Base-by-base conservation (phyloP, 1,284 basidiomycete genomes). In the Tranzscheliella williamsii region DNA sequence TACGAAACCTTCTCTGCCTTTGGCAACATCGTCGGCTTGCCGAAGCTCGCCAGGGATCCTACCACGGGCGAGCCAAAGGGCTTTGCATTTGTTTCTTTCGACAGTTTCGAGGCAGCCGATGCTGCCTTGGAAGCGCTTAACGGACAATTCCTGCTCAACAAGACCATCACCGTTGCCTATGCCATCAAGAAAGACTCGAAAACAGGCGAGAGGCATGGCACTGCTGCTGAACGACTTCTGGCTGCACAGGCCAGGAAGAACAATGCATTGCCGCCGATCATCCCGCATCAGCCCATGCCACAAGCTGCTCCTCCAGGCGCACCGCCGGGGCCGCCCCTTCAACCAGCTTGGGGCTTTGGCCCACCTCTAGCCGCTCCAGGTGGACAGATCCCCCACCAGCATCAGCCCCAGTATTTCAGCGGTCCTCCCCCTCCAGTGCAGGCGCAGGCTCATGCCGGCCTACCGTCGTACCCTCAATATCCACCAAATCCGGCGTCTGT, bases 111-210 rank as follows among this genome's bases (percentile, higher is more conserved):
- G 76, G 86, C 93, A 5, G 90, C 93, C 16, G 95, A 98, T 79
- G 90, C 90, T 15, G 94, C 95, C 4, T 85, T 95, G 53, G 93
- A 97, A 79, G 85, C 91, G 17, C 93, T 98, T 90, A 94, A 96
- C 72, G 86, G 86, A 37, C 94, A 98, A 75, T 96, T 91, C 84
- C 83, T 98, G 36, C 92, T 94, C 86, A 97, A 97, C 82, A 95
- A 95, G 79, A 88, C 92, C 50, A 90, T 97, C 75, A 87, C 87
- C 15, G 92, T 96, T 13, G 91, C 94, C 78, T 97, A 95, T 77
- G 94, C 94, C 4, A 94, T 96, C 84, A 97, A 97, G 80, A 97
- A 97, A 81, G 95, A 98, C 72, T 91, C 90, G 45, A 96, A 97
- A 79, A 92, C 93, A n/a, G 73, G 73, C n/a, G 94, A 98, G 79